phyloP scores from a whole-genome alignment of 106 monocot genomes.

The Apostasia shenzhenica region DNA sequence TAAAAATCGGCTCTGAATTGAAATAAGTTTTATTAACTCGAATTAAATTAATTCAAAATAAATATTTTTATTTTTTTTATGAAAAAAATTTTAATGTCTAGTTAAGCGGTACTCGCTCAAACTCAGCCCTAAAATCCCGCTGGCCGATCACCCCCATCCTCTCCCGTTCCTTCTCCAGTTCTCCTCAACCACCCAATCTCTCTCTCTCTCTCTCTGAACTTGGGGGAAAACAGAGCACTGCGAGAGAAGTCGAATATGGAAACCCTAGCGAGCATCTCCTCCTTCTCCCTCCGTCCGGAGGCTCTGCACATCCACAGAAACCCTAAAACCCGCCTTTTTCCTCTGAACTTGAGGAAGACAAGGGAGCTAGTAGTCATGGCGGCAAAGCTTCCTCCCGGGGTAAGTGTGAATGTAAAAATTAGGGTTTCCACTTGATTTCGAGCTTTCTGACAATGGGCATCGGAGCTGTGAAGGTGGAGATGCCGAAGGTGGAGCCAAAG shows the following conservation, averaged over 20 bases:
- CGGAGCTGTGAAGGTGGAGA: slow-evolving; percentile 40
- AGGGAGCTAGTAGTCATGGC: slow-evolving; percentile 40
- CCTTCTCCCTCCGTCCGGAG: not conserved
- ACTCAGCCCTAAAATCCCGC: no score
- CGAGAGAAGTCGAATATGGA: not conserved
- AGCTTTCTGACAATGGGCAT: not conserved
- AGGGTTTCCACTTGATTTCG: not conserved
- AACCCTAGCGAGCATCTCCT: not conserved
- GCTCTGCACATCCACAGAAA: not conserved
- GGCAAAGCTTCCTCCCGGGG: slow-evolving; percentile 75
- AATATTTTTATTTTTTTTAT: no score
- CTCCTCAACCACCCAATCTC: no score
- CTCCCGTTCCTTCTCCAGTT: no score
- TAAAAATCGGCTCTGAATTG: no score
- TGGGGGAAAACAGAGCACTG: no score
- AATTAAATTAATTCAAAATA: no score
- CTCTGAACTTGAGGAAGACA: not conserved
- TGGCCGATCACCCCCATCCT: no score
- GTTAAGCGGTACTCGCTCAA: no score
- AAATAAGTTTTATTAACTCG: no score
- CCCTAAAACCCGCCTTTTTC: not conserved
- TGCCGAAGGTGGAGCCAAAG: slow-evolving; percentile 74
- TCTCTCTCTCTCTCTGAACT: no score
- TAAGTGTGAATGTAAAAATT: slow-evolving; percentile 12
- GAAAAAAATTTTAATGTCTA: no score